Evolutionary conservation across 768 basidiomycete species (phyloP).

Genomic region (Kwoniella dejecticola): DNA sequence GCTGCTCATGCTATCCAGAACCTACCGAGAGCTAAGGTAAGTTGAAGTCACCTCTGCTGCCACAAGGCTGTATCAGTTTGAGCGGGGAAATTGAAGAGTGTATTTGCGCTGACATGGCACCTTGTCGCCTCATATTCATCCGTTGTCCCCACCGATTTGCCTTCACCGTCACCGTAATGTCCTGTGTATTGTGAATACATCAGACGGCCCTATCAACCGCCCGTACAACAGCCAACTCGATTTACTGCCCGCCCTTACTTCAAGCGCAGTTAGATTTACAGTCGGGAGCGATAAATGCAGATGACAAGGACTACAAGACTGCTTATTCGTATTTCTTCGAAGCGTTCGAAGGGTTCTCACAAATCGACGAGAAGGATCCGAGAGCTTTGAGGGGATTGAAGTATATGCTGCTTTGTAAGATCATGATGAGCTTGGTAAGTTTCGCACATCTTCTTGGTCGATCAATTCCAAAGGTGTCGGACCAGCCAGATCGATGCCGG

Average conservation of each 20-base stretch:
- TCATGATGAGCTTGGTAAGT: conserved; percentile 91
- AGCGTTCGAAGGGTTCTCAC: conserved; percentile 83
- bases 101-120: too few species aligned
- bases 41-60: conserved; percentile 31
- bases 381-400: conserved; percentile 82
- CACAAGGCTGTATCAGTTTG: too few species aligned
- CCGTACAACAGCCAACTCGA: conserved; percentile 89
- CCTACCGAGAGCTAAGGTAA: conserved; percentile 82
- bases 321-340: conserved; percentile 98
- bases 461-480: too few species aligned
- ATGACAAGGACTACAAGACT: conserved; percentile 97
- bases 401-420: conserved; percentile 97
- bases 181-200: too few species aligned
- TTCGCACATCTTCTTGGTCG: not conserved
- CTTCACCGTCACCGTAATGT: too few species aligned
- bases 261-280: conserved; percentile 66
- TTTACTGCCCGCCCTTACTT: conserved; percentile 81
- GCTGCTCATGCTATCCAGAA: conserved; percentile 89
- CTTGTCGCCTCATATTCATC: too few species aligned
- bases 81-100: too few species aligned
- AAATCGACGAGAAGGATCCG: conserved; percentile 68
- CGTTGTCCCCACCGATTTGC: too few species aligned
- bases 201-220: conserved; percentile 86
- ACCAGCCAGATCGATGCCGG: too few species aligned
- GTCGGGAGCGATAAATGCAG: conserved; percentile 83